Percentiles rank a stretch among this genome's conserved stretches.
phyloP scores from a whole-genome alignment of 257 asterid genomes.

The Nicotiana undulata region DNA sequence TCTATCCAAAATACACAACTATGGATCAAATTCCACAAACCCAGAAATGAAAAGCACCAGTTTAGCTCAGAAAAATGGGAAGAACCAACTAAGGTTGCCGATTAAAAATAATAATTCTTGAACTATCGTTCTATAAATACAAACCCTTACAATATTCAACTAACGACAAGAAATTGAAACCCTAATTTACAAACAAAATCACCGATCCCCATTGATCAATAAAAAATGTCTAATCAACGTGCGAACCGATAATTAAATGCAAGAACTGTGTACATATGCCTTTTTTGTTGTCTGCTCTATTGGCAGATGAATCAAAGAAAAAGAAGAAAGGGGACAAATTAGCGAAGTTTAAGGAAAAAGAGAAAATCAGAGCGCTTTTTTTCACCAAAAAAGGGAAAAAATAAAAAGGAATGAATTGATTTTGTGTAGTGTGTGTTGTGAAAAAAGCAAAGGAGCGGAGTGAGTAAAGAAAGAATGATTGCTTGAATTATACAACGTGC shows the following conservation, averaged over 20 bases:
- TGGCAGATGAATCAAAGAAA: slow-evolving; percentile 13
- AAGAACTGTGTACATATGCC: not conserved
- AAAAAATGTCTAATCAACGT: slow-evolving; percentile 20
- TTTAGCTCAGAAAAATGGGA: not conserved
- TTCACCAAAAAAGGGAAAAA: not conserved
- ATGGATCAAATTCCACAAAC: slow-evolving; percentile 1
- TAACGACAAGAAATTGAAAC: slow-evolving; percentile 23
- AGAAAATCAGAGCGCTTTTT: slow-evolving; percentile 27
- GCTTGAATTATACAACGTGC: not conserved
- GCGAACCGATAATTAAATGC: slow-evolving; percentile 6
- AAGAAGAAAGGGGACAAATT: slow-evolving; percentile 9
- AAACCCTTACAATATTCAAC: slow-evolving; percentile 20
- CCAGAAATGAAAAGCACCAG: slow-evolving; percentile 1
- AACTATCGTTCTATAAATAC: slow-evolving; percentile 32
- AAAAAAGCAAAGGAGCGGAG: not conserved
- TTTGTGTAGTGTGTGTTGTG: not conserved
- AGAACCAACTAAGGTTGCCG: not conserved
- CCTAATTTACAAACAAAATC: slow-evolving; percentile 29
- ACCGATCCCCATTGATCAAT: slow-evolving; percentile 26
- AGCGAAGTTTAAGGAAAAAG: slow-evolving; percentile 48
- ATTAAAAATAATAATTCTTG: not conserved
- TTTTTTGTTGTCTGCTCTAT: not conserved
- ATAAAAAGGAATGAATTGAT: not conserved
- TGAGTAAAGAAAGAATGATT: not conserved
- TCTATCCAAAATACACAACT: slow-evolving; percentile 13